A percentile compares a stretch with the other conserved stretches of the same genome.
phyloP scores from a whole-genome alignment of 257 asterid genomes.

The Scutellaria galericulata region DNA sequence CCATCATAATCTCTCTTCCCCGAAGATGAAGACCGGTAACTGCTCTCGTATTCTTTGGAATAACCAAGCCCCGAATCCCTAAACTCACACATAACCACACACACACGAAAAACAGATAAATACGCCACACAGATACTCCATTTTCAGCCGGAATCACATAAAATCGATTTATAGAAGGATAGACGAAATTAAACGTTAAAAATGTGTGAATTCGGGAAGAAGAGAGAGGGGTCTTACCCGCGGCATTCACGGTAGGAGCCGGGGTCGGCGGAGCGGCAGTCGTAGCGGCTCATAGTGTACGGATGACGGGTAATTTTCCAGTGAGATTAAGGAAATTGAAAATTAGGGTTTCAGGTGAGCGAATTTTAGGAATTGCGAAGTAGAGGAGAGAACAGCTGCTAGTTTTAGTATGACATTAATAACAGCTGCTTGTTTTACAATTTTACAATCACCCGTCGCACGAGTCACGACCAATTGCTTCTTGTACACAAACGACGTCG shows the following conservation, averaged over 20 bases:
- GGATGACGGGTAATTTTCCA: slow-evolving; percentile 20
- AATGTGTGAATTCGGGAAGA: not conserved
- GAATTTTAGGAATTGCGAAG: slow-evolving; percentile 14
- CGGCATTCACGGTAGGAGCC: slow-evolving; percentile 97
- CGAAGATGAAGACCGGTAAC: slow-evolving; percentile 61
- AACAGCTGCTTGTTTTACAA: not conserved
- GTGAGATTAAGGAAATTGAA: slow-evolving; percentile 13
- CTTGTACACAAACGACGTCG: no score
- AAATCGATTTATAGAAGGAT: not conserved
- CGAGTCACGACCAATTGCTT: no score
- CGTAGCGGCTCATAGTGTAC: slow-evolving; percentile 84
- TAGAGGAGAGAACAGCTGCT: not conserved
- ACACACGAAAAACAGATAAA: not conserved
- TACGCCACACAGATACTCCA: not conserved
- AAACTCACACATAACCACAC: slow-evolving; percentile 18
- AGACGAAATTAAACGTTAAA: slow-evolving; percentile 12
- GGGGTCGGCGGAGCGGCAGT: slow-evolving; percentile 90
- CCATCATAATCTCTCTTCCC: slow-evolving; percentile 66
- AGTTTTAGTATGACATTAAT: not conserved
- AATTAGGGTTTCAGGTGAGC: slow-evolving; percentile 39
- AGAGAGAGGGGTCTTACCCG: slow-evolving; percentile 53
- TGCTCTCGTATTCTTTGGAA: slow-evolving; percentile 57
- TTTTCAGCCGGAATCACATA: slow-evolving; percentile 18
- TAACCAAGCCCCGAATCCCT: slow-evolving; percentile 82
- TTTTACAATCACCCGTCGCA: not conserved